Evolutionary conservation across 2,329 filamentous ascomycete species (phyloP), one percentile per base, ranked within the genome.

Genomic region (Colletotrichum caudatum): DNA sequence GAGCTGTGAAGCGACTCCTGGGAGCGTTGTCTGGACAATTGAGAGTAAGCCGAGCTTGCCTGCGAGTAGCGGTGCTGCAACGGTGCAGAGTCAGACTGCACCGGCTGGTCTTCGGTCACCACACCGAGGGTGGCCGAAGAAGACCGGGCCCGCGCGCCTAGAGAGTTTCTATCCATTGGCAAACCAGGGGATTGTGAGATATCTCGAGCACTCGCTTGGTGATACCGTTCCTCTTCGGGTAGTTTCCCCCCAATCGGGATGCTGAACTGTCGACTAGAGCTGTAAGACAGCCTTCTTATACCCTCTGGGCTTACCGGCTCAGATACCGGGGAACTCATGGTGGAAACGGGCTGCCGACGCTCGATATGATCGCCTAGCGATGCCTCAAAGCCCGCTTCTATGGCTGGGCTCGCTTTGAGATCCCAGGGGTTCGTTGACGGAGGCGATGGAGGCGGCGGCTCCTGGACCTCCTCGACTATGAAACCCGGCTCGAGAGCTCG

Each of bases 1-100:
- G 79, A 81, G 66, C 80, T 81, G 60, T 80, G 80, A 29, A 79
- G 75, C 5, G 80, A 82, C 56, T 82, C 81, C 44, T 77, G 79
- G 35, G 80, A 81, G 14, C 76, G 78, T 35, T 76, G 78, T 20
- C 77, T 77, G 18, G 71, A 76, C 14, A 75, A 74, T 29, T 76
- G 78, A n/a, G 73, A 74, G 53, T 73, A 64, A 3, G 64, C 46
- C 9, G 73, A 74, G 63, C 69, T 70, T 39, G 69, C 39, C n/a
- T 64, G 69, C 2, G 72, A 73, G 56, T 71, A 60, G 14, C 64
- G 68, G 48, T 66, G 57, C 35, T 62, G 60, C 56, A 50, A 9
- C 37, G 57, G 56, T 37, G 39, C 20, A 48, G 41, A 20, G 8
- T 48, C 33, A 5, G 59, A n/a, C 20, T 65, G 29, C 3, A 67